These are phyloP conservation scores for Dipteronia dyeriana DNA, from an alignment of 345 rosid genomes.

Conservation along the genomic window DNA sequence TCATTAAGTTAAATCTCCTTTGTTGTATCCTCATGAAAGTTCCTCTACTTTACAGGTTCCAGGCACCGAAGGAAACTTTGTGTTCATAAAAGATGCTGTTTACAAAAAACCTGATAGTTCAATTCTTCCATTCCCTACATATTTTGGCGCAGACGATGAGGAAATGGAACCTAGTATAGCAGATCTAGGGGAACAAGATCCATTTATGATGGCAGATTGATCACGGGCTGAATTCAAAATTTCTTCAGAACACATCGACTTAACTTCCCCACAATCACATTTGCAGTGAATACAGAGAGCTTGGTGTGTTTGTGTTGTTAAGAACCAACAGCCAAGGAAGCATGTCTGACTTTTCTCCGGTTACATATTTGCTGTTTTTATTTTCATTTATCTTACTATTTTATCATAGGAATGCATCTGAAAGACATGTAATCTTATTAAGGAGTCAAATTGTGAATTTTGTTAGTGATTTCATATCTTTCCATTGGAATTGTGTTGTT, in stretches of 20 bases:
- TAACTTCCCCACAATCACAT: neutral
- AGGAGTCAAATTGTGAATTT: conserved; percentile 1
- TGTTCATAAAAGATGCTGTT: conserved; percentile 77
- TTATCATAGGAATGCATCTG: conserved; percentile 5
- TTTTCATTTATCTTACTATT: neutral
- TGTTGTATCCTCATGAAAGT: neutral
- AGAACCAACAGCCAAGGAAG: conserved; percentile 13
- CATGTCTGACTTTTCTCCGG: neutral
- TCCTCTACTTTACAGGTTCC: conserved; percentile 61
- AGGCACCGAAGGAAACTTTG: conserved; percentile 89
- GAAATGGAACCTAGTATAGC: conserved; percentile 61
- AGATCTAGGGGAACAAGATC: conserved; percentile 85
- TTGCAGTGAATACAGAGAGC: conserved; percentile 8
- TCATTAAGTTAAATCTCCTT: neutral
- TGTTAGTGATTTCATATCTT: conserved; percentile 1
- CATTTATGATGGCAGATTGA: conserved; percentile 78
- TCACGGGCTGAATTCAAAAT: neutral
- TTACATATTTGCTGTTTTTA: neutral
- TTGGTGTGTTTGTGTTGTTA: conserved; percentile 6
- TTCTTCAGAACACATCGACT: conserved; percentile 10
- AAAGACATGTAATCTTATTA: conserved; percentile 18
- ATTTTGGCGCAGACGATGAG: conserved; percentile 62
- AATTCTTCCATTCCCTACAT: conserved; percentile 87
- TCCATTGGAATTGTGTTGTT: conserved; percentile 16
- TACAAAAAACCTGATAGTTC: conserved; percentile 80